Evolutionary conservation across 164 flowering plant genomes (phyloP).

Genomic region (Nelumbo lutea): DNA sequence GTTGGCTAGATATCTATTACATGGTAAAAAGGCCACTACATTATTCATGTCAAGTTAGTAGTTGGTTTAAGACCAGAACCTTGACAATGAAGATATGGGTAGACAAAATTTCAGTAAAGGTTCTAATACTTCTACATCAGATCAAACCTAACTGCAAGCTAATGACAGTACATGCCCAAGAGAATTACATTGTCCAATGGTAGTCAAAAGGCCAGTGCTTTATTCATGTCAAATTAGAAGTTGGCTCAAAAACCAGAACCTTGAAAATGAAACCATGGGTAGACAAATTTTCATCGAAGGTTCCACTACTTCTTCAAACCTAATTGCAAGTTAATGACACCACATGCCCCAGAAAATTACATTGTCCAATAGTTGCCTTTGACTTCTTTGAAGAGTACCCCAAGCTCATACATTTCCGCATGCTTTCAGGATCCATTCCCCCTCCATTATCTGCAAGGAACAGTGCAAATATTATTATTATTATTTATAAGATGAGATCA

Average conservation of each 20-base stretch:
- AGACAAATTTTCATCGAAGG: background rate
- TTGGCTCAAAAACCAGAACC: background rate
- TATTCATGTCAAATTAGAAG: too few relatives aligned
- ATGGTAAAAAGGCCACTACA: too few relatives aligned
- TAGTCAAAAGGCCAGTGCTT: too few relatives aligned
- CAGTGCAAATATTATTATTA: background rate
- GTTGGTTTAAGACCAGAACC: background rate
- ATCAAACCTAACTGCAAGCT: background rate
- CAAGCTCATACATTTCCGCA: conserved; percentile 92
- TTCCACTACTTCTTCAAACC: too few relatives aligned
- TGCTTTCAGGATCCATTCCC: conserved; percentile 83
- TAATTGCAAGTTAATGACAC: background rate
- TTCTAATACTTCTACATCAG: too few relatives aligned
- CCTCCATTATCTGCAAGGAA: conserved; percentile 79
- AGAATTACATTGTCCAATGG: conserved; percentile 85
- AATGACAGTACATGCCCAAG: background rate
- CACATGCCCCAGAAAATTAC: conserved; percentile 32
- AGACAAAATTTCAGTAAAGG: background rate
- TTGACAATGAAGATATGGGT: background rate
- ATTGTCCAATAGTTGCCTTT: conserved; percentile 84
- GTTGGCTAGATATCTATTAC: too few relatives aligned
- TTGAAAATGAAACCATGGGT: background rate
- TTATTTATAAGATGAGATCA: background rate
- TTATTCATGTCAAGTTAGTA: too few relatives aligned
- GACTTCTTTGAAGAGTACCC: conserved; percentile 89